Percentiles rank a stretch among this genome's conserved stretches.
Evolutionary conservation across 2,329 filamentous ascomycete genomes (phyloP).

Genomic region (Botrytis porri): DNA sequence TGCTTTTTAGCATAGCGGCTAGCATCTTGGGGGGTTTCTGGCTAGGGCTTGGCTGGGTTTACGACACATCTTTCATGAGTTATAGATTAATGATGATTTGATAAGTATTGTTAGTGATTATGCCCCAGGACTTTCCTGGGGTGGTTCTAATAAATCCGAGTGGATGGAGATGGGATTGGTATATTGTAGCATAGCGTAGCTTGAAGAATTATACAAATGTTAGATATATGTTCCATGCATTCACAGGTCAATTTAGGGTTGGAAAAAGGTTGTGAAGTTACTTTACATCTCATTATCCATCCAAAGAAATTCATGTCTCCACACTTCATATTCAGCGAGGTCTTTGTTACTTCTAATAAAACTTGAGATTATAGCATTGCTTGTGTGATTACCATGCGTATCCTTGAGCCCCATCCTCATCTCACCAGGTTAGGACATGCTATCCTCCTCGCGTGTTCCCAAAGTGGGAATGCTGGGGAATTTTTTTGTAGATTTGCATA

Average conservation of each 20-base stretch:
- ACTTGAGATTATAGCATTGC: neutral
- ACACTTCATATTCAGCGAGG: neutral
- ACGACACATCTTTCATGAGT: neutral
- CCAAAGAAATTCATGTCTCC: neutral
- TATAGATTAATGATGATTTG: neutral
- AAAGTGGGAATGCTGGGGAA: no score
- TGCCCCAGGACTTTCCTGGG: neutral
- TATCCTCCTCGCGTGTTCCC: no score
- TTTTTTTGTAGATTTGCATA: no score
- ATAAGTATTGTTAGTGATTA: neutral
- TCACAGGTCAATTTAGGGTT: no score
- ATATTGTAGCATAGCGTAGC: conserved; percentile 2
- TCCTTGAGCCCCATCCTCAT: neutral
- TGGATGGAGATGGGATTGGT: neutral
- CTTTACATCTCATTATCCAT: neutral
- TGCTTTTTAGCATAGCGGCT: conserved; percentile 5
- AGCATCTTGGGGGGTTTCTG: neutral
- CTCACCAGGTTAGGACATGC: no score
- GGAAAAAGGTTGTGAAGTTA: neutral
- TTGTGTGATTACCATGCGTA: neutral
- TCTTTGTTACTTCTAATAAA: neutral
- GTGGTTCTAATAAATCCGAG: neutral
- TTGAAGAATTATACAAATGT: neutral
- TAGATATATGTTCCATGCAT: neutral
- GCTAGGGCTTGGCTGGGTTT: neutral